Percentiles rank a stretch among this genome's conserved stretches.
Conservation (phyloP, 2,329 filamentous ascomycete genomes). For the Corniculantispora saksenae region DNA sequence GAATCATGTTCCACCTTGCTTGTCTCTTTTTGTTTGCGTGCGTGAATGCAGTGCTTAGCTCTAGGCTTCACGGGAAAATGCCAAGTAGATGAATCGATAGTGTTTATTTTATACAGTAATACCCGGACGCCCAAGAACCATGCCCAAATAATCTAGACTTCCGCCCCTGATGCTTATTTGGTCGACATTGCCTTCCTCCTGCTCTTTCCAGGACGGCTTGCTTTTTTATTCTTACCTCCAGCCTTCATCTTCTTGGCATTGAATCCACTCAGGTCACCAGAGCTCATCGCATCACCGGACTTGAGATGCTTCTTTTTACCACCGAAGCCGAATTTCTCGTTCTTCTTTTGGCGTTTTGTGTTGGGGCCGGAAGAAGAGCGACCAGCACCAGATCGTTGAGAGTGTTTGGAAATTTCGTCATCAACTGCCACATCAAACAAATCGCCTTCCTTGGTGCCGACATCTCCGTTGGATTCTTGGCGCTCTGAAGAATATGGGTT, state of each 20-base stretch:
- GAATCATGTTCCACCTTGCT: constrained; percentile 9
- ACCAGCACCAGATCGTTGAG: constrained; percentile 40
- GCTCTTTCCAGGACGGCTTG: constrained; percentile 50
- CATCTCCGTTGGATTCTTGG: constrained; percentile 64
- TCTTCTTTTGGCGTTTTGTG: constrained; percentile 86
- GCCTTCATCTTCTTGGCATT: constrained; percentile 83
- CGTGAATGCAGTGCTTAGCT: background rate
- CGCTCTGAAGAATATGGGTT: constrained; percentile 66
- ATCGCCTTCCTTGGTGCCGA: constrained; percentile 75
- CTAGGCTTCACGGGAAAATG: background rate
- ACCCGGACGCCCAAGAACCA: constrained; percentile 5
- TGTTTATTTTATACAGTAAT: constrained; percentile 2
- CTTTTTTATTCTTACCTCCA: constrained; percentile 35
- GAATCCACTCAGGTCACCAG: constrained; percentile 78
- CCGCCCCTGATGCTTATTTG: constrained; percentile 25
- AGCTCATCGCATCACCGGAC: constrained; percentile 84
- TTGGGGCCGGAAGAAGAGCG: constrained; percentile 47
- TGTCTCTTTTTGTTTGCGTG: background rate
- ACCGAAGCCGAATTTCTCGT: constrained; percentile 91
- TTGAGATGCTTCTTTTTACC: constrained; percentile 92
- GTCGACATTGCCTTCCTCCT: constrained; percentile 48
- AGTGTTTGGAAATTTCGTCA: constrained; percentile 52
- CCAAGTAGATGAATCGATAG: constrained; percentile 11
- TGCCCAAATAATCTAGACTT: background rate
- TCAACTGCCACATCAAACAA: constrained; percentile 91